Evolutionary conservation across 2,329 filamentous ascomycete genomes (phyloP).

Genomic region (Ophiocordyceps camponoti-saundersi): DNA sequence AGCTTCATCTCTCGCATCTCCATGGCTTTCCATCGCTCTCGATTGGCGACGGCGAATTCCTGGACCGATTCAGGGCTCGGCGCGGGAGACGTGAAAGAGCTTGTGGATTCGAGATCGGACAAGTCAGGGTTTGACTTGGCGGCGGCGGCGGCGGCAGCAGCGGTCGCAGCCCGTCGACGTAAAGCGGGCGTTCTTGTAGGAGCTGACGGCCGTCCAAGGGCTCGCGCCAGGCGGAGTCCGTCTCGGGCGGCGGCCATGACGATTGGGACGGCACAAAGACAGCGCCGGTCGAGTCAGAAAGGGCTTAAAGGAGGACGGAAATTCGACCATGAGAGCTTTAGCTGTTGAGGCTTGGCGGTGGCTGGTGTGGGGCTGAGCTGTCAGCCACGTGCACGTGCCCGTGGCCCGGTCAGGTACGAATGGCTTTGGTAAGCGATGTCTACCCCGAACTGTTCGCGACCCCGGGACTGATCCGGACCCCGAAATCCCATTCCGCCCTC

Average conservation of each 20-base stretch:
- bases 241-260: conserved; percentile 25
- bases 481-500: no score
- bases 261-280: background rate
- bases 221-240: conserved; percentile 18
- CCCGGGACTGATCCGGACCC: no score
- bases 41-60: conserved; percentile 15
- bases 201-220: conserved; percentile 11
- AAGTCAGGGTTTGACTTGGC: conserved; percentile 13
- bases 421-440: no score
- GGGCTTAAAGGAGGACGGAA: no score
- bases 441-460: no score
- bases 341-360: no score
- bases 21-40: background rate
- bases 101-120: conserved; percentile 32
- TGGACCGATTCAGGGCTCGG: conserved; percentile 21
- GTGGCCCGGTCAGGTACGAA: no score
- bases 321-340: no score
- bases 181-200: conserved; percentile 9
- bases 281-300: no score
- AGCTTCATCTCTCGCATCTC: conserved; percentile 21
- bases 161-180: conserved; percentile 29
- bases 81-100: conserved; percentile 26
- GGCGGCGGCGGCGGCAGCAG: conserved; percentile 17
- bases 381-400: no score
- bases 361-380: no score